These are phyloP conservation scores for Pascua guehoae DNA, from an alignment of 1,284 basidiomycete species.

Conservation along the genomic window DNA sequence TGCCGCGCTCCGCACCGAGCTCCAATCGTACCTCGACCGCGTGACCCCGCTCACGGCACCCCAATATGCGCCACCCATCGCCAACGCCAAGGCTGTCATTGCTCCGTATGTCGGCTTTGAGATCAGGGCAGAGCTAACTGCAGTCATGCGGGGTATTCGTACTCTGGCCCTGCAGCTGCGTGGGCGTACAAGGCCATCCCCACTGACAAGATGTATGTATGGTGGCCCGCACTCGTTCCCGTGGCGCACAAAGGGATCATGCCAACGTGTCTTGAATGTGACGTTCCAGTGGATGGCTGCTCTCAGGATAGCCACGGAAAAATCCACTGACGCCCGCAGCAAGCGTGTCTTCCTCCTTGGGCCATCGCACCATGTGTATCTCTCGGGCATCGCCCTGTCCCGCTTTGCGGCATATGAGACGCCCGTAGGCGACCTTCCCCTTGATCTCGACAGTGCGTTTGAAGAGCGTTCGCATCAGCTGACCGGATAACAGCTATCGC, in stretches of 20 bases:
- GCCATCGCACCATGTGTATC: slow-evolving; percentile 88
- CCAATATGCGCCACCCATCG: slow-evolving; percentile 62
- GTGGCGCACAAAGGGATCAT: neutral
- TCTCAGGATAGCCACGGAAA: too few relatives aligned
- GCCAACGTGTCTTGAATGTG: neutral
- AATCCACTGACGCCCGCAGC: slow-evolving; percentile 50
- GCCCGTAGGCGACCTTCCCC: slow-evolving; percentile 74
- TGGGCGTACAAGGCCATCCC: slow-evolving; percentile 94
- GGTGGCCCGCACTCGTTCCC: neutral
- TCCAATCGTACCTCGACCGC: slow-evolving; percentile 62
- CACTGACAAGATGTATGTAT: slow-evolving; percentile 66
- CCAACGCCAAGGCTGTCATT: slow-evolving; percentile 83
- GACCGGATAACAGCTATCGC: slow-evolving; percentile 57
- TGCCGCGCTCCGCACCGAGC: slow-evolving; percentile 59
- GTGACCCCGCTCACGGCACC: slow-evolving; percentile 57
- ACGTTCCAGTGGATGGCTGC: neutral
- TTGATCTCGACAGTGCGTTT: slow-evolving; percentile 71
- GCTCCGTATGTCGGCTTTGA: slow-evolving; percentile 67
- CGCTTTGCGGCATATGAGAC: slow-evolving; percentile 73
- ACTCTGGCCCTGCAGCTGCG: slow-evolving; percentile 89
- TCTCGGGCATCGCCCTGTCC: slow-evolving; percentile 82
- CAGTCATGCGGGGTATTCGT: slow-evolving; percentile 94
- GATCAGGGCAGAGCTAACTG: neutral
- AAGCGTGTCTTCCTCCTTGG: slow-evolving; percentile 91
- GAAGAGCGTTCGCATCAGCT: neutral